Evolutionary conservation across 257 asterid genomes (phyloP), one percentile per base, ranked within the genome.

Genomic region (Nicotiana knightiana): DNA sequence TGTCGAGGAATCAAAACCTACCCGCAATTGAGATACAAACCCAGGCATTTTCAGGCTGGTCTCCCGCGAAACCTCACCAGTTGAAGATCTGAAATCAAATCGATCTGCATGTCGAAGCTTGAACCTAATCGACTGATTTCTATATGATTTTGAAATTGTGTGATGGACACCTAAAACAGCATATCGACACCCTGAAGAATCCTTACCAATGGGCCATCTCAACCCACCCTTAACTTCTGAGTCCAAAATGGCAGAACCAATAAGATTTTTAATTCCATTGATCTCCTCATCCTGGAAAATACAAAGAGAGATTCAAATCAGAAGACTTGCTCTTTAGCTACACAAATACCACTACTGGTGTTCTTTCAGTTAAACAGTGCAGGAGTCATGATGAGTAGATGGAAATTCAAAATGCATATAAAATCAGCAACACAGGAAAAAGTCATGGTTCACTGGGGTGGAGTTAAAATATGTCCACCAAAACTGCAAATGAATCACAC

Each of bases 61-160:
- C 84, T 89, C 91, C 48, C 82, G 79, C 67, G 91, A 28, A 81
- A 86, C 87, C 88, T 91, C 94, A 83, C 88, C 92, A 18, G 53
- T 16, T 12, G 90, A 88, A 55, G 93, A 61, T 76, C 77, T 63
- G 84, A 89, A 88, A 71, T 88, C 89, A 85, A 87, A 91, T 63
- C 93, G 85, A 79, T 91, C 92, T 39, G 87, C 93, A 81, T 53
- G 82, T 76, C 89, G 86, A 85, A 86, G 81, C 84, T 84, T 84
- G 63, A 91, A 76, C 85, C 86, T 86, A 81, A 87, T 68, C 64
- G 88, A 91, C 43, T 87, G 82, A 82, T 81, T 87, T 76, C 66
- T 77, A 46, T 79, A 88, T 57, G 82, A 55, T 83, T 85, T 86
- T 32, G 80, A 85, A 82, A 37, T 81, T 54, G 84, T 84, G 86